Conservation (phyloP, 2,329 filamentous ascomycete genomes). For the Thielaviopsis musarum region DNA sequence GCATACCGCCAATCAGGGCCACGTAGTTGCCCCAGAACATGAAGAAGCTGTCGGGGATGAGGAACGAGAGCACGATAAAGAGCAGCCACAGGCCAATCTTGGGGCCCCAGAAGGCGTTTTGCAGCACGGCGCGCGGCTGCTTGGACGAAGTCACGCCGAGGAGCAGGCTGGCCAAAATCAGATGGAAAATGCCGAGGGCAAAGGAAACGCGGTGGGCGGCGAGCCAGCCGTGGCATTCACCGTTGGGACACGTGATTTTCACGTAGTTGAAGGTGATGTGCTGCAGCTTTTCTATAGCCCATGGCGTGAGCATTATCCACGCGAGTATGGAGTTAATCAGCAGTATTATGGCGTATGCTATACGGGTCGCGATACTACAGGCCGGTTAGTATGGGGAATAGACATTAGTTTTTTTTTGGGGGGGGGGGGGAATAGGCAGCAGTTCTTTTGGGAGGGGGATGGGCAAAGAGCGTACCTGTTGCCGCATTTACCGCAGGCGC, state of each 20-base stretch:
- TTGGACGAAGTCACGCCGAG: conserved; percentile 77
- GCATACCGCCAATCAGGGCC: conserved; percentile 69
- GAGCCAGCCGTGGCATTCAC: conserved; percentile 87
- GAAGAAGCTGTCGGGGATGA: conserved; percentile 92
- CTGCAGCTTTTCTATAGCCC: conserved; percentile 92
- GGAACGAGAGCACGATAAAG: conserved; percentile 78
- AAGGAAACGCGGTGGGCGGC: conserved; percentile 98
- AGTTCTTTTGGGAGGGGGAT: not conserved
- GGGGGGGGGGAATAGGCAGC: conserved; percentile 6
- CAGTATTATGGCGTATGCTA: conserved; percentile 87
- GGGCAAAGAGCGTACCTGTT: conserved; percentile 48
- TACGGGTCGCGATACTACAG: conserved; percentile 77
- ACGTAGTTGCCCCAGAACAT: conserved; percentile 93
- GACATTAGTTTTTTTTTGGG: not conserved
- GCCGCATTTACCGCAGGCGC: conserved; percentile 88
- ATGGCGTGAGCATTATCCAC: conserved; percentile 98
- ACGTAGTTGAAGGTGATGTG: conserved; percentile 89
- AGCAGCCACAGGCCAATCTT: conserved; percentile 82
- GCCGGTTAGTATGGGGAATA: conserved; percentile 12
- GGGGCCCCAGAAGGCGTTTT: conserved; percentile 98
- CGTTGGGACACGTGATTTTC: conserved; percentile 79
- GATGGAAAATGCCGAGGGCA: conserved; percentile 83
- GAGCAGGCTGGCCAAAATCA: conserved; percentile 68
- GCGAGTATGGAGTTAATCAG: conserved; percentile 92
- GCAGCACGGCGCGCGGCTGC: conserved; percentile 70